Conservation (phyloP, 2,329 filamentous ascomycete genomes). For the Aschersonia sp. region DNA sequence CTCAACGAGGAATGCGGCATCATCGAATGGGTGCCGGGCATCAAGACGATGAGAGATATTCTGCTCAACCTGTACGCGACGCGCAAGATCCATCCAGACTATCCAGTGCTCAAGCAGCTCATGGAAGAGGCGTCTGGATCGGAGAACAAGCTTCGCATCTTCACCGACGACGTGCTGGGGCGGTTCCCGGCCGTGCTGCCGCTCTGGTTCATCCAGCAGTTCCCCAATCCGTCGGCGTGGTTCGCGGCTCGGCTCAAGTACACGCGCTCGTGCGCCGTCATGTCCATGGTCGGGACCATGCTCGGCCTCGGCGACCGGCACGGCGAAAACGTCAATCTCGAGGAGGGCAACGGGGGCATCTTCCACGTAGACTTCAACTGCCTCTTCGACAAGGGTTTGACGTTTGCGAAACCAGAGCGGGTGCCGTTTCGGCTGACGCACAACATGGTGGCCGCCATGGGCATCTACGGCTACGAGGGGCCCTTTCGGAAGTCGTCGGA, state of each 20-base stretch:
- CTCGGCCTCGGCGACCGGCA: slow-evolving; percentile 88
- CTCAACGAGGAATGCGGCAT: slow-evolving; percentile 95
- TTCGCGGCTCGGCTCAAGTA: slow-evolving; percentile 80
- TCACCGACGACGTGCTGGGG: slow-evolving; percentile 48
- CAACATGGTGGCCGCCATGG: slow-evolving; percentile 98
- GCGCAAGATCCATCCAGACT: slow-evolving; percentile 57
- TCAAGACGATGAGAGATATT: slow-evolving; percentile 88
- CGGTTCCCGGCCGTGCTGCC: slow-evolving; percentile 75
- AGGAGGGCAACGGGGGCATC: slow-evolving; percentile 83
- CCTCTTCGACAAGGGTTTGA: slow-evolving; percentile 93
- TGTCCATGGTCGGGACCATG: slow-evolving; percentile 98
- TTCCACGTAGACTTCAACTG: slow-evolving; percentile 99
- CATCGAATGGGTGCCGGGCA: slow-evolving; percentile 96
- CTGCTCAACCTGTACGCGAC: slow-evolving; percentile 65
- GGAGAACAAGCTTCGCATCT: slow-evolving; percentile 50
- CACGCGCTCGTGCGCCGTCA: slow-evolving; percentile 87
- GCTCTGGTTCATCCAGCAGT: slow-evolving; percentile 91
- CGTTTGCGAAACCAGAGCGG: slow-evolving; percentile 84
- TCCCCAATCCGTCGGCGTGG: slow-evolving; percentile 85
- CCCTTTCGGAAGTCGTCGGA: slow-evolving; percentile 87
- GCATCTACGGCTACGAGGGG: slow-evolving; percentile 83
- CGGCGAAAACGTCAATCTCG: slow-evolving; percentile 90
- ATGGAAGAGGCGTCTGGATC: slow-evolving; percentile 49
- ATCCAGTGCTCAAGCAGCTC: slow-evolving; percentile 45
- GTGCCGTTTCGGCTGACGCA: slow-evolving; percentile 95